phyloP scores from a whole-genome alignment of 2,329 filamentous ascomycete genomes.

The Arthrobotrys sinensis region DNA sequence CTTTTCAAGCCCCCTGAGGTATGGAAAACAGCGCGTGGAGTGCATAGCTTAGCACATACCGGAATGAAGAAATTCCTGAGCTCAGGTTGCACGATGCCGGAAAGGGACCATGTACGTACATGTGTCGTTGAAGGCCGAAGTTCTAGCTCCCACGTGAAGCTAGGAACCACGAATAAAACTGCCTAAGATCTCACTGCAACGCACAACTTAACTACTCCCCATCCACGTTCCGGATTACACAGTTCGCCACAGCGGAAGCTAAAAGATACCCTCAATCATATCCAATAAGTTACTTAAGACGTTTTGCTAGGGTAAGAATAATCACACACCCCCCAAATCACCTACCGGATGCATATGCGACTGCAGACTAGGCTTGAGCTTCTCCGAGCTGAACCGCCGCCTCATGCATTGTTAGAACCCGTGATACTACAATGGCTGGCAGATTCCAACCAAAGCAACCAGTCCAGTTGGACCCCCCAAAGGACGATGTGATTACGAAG shows the following conservation, averaged over 20 bases:
- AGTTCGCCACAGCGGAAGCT: slow-evolving; percentile 4
- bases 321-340: neutral
- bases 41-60: no score
- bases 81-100: no score
- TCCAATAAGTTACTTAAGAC: neutral
- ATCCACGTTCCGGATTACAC: neutral
- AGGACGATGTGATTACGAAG: slow-evolving; percentile 85
- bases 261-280: neutral
- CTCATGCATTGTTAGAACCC: slow-evolving; percentile 5
- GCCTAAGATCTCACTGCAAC: slow-evolving; percentile 2
- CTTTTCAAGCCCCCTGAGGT: no score
- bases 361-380: neutral
- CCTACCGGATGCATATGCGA: slow-evolving; percentile 13
- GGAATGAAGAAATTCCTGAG: no score
- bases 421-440: slow-evolving; percentile 66
- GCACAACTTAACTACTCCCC: neutral
- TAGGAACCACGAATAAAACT: neutral
- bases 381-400: slow-evolving; percentile 27
- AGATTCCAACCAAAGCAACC: slow-evolving; percentile 85
- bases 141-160: slow-evolving; percentile 1
- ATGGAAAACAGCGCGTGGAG: no score
- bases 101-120: no score
- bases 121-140: no score
- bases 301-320: neutral
- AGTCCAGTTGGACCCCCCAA: slow-evolving; percentile 84